These are phyloP conservation scores for Botrytis squamosa DNA, from an alignment of 2,329 filamentous ascomycete species.

Conservation along the genomic window DNA sequence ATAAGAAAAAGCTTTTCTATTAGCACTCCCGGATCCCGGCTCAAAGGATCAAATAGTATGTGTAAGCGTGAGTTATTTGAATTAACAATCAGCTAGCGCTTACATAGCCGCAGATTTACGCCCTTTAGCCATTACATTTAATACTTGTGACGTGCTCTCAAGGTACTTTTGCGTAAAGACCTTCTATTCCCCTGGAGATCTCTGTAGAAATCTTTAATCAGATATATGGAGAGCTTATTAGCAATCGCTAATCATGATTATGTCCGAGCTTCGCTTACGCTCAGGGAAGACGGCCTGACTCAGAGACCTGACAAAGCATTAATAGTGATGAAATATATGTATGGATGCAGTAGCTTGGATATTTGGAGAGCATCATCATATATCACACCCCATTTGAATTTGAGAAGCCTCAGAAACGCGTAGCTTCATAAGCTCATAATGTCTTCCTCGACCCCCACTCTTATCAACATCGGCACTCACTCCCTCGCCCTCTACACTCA, in stretches of 20 bases:
- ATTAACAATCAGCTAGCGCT: neutral
- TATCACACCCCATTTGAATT: neutral
- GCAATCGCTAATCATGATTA: neutral
- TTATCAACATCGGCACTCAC: conserved; percentile 28
- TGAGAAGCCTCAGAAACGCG: neutral
- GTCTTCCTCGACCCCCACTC: conserved; percentile 2
- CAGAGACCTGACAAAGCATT: neutral
- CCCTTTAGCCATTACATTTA: neutral
- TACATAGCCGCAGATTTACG: neutral
- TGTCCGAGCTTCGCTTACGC: neutral
- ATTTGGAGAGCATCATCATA: neutral
- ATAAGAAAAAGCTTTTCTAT: neutral
- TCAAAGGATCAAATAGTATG: neutral
- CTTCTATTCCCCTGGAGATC: neutral
- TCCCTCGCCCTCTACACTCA: conserved; percentile 26
- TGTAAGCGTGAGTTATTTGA: neutral
- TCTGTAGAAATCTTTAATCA: neutral
- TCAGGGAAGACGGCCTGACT: neutral
- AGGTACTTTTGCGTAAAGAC: neutral
- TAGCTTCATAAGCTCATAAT: neutral
- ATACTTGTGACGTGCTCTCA: neutral
- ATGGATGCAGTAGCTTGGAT: neutral
- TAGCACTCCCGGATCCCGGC: neutral
- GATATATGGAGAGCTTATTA: neutral
- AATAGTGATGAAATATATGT: neutral